These are phyloP conservation scores for Coccomyxa subellipsoidea DNA, from an alignment of 163 green algal genomes.

Conservation along the genomic window DNA sequence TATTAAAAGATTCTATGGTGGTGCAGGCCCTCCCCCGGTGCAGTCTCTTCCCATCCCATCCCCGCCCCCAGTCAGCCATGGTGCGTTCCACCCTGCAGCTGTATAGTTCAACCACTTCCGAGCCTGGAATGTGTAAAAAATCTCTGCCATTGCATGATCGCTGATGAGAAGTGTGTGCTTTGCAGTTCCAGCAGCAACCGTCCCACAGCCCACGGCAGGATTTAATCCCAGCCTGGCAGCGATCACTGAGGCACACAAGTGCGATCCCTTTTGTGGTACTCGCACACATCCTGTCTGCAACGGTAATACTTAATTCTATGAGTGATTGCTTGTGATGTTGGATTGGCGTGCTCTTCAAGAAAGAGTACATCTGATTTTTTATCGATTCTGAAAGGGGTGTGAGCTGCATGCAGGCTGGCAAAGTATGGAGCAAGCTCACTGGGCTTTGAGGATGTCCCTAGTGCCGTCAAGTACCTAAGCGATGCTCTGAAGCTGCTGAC, in stretches of 20 bases:
- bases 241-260: slow-evolving; percentile 68
- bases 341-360: background rate
- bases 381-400: no score
- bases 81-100: background rate
- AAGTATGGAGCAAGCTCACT: slow-evolving; percentile 70
- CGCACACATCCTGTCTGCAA: no score
- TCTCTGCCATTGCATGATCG: background rate
- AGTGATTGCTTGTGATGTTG: background rate
- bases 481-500: slow-evolving; percentile 64
- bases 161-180: background rate
- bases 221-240: slow-evolving; percentile 43
- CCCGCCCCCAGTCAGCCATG: background rate
- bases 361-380: background rate
- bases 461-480: slow-evolving; percentile 59
- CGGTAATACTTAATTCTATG: no score
- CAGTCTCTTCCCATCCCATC: background rate
- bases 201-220: slow-evolving; percentile 9
- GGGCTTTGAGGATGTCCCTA: slow-evolving; percentile 68
- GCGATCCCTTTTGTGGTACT: background rate
- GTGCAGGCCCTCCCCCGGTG: background rate
- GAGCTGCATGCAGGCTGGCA: slow-evolving; percentile 27
- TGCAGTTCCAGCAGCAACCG: background rate
- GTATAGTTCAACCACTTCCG: background rate
- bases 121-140: background rate
- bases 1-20: background rate